A percentile compares a stretch with the other conserved stretches of the same genome.
Conservation (phyloP, 2,329 filamentous ascomycete genomes). For the Fusarium tanahbumbuense region DNA sequence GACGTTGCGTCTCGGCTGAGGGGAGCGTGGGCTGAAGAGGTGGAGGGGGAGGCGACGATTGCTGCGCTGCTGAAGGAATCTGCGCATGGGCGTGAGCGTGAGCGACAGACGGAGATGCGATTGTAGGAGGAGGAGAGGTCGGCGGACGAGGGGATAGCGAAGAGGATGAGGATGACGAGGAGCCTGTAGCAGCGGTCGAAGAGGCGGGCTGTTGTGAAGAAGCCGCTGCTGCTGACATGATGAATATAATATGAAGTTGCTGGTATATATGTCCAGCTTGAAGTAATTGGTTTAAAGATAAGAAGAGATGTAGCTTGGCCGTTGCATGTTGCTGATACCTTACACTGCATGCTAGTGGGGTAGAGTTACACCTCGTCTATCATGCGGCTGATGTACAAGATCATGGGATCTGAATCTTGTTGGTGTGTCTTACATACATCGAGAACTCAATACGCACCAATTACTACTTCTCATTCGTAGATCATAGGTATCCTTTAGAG, state of each 20-base stretch:
- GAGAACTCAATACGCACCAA: background rate
- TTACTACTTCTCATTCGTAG: background rate
- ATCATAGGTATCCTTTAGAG: background rate
- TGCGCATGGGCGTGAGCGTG: constrained; percentile 36
- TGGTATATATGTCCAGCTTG: constrained; percentile 1
- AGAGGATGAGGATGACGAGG: constrained; percentile 38
- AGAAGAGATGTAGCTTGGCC: constrained; percentile 20
- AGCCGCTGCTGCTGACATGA: constrained; percentile 24
- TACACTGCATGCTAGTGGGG: constrained; percentile 39
- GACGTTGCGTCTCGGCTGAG: constrained; percentile 57
- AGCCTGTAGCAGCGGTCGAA: constrained; percentile 20
- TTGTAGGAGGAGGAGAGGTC: constrained; percentile 43
- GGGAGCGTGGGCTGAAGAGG: constrained; percentile 54
- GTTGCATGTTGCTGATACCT: constrained; percentile 30
- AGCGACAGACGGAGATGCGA: constrained; percentile 41
- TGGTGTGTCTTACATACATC: background rate
- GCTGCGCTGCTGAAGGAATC: constrained; percentile 22
- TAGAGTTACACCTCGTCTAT: constrained; percentile 27
- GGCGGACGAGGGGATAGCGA: constrained; percentile 40
- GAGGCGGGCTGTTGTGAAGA: constrained; percentile 26
- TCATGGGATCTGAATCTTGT: constrained; percentile 29
- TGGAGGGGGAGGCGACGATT: constrained; percentile 31
- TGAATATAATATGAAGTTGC: background rate
- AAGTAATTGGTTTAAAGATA: constrained; percentile 5
- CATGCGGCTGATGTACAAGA: constrained; percentile 35